Percentiles rank a stretch among this genome's conserved stretches.
phyloP scores from a whole-genome alignment of 768 basidiomycete species.

The Hortiboletus campestris region DNA sequence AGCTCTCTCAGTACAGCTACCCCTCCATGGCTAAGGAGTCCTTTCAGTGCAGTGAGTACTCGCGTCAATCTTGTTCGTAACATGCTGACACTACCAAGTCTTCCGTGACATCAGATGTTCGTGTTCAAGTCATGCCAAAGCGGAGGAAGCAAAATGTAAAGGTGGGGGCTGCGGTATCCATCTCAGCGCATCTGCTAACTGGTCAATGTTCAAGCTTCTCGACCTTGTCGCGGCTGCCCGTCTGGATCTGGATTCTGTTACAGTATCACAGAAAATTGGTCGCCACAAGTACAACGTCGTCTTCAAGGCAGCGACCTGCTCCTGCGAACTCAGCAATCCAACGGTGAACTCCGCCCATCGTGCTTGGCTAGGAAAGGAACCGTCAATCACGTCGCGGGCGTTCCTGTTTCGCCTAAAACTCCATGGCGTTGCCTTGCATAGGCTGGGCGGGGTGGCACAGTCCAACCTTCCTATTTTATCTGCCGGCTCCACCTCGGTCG shows the following conservation, averaged over 20 bases:
- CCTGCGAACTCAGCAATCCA: slow-evolving; percentile 49
- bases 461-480: slow-evolving; percentile 24
- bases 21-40: slow-evolving; percentile 30
- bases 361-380: slow-evolving; percentile 54
- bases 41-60: slow-evolving; percentile 25
- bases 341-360: slow-evolving; percentile 44
- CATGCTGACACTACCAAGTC: slow-evolving; percentile 16
- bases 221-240: slow-evolving; percentile 38
- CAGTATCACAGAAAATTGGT: slow-evolving; percentile 39
- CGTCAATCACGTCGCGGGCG: slow-evolving; percentile 35
- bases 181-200: background rate
- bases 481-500: slow-evolving; percentile 34
- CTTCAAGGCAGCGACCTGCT: slow-evolving; percentile 40
- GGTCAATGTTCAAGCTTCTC: slow-evolving; percentile 14
- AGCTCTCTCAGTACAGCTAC: slow-evolving; percentile 4
- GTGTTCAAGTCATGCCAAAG: slow-evolving; percentile 8
- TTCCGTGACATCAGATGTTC: slow-evolving; percentile 15
- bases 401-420: slow-evolving; percentile 47
- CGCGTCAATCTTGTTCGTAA: background rate
- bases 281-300: slow-evolving; percentile 41
- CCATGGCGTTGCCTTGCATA: slow-evolving; percentile 44
- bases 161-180: slow-evolving; percentile 9
- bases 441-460: slow-evolving; percentile 36
- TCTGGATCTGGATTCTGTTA: slow-evolving; percentile 48
- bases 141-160: slow-evolving; percentile 18